Percentiles rank a stretch among this genome's conserved stretches.
phyloP scores from a whole-genome alignment of 2,329 filamentous ascomycete species.

The Colletotrichum higginsianum region DNA sequence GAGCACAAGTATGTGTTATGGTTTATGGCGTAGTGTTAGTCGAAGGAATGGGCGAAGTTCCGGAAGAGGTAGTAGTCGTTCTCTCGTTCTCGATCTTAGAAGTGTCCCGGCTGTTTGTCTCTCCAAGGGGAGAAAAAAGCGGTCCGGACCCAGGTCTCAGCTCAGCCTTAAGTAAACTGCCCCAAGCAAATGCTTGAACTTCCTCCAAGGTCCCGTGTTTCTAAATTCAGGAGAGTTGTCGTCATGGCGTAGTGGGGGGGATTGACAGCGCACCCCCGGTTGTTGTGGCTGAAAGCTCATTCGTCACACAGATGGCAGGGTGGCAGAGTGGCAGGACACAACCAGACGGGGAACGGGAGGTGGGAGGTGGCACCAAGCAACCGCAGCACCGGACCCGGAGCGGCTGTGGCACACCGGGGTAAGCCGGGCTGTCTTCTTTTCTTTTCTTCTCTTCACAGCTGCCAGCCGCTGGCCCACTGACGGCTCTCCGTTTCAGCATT shows the following conservation, averaged over 20 bases:
- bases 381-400: neutral
- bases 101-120: neutral
- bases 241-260: constrained; percentile 37
- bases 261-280: neutral
- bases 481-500: constrained; percentile 4
- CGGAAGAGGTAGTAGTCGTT: neutral
- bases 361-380: constrained; percentile 9
- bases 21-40: neutral
- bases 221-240: constrained; percentile 37
- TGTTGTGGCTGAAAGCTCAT: constrained; percentile 28
- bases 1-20: too few relatives aligned
- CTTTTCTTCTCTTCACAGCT: too few relatives aligned
- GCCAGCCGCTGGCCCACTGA: neutral
- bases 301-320: neutral
- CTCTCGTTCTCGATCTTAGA: neutral
- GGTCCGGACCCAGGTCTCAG: constrained; percentile 20
- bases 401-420: neutral
- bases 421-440: constrained; percentile 9
- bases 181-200: constrained; percentile 21
- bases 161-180: constrained; percentile 34
- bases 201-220: constrained; percentile 33
- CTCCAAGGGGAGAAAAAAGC: constrained; percentile 11
- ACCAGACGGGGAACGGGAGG: neutral
- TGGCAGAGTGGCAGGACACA: neutral
- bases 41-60: neutral